Evolutionary conservation across 108 stramenopile species (phyloP).

Genomic region (Pseudonitzschia multiseries): DNA sequence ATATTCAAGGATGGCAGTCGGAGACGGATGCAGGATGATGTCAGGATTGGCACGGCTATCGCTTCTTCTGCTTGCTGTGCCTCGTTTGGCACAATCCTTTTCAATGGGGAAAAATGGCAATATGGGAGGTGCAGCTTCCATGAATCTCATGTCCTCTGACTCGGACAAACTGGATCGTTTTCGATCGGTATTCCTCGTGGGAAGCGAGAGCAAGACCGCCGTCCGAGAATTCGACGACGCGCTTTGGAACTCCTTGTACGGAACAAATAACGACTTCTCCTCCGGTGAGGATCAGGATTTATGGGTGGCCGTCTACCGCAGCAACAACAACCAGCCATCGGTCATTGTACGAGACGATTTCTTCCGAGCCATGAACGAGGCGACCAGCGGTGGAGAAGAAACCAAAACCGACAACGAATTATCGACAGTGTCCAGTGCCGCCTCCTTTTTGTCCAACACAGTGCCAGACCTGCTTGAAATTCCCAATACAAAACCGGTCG

Average conservation of each 20-base stretch:
- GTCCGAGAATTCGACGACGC: neutral
- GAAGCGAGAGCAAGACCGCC: neutral
- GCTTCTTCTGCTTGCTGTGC: too few relatives aligned
- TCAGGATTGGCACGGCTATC: too few relatives aligned
- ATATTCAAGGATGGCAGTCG: too few relatives aligned
- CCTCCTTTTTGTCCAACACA: constrained; percentile 21
- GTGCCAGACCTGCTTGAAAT: neutral
- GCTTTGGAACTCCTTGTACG: neutral
- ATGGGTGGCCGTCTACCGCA: constrained; percentile 83
- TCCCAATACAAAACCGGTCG: constrained; percentile 51
- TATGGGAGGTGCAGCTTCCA: neutral
- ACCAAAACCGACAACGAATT: neutral
- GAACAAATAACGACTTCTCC: constrained; percentile 7
- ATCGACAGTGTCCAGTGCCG: constrained; percentile 15
- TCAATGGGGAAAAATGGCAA: neutral
- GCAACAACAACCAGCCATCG: constrained; percentile 74
- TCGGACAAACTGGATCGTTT: constrained; percentile 7
- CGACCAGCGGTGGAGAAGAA: constrained; percentile 38
- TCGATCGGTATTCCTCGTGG: neutral
- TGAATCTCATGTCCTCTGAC: constrained; percentile 7
- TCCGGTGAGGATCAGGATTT: constrained; percentile 20
- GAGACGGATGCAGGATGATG: too few relatives aligned
- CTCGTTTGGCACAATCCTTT: neutral
- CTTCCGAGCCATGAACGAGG: constrained; percentile 69
- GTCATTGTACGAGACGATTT: constrained; percentile 79